A percentile compares a stretch with the other conserved stretches of the same genome.
Evolutionary conservation across 1,139 yeast species (phyloP).

Genomic region (Hyphopichia fennica): DNA sequence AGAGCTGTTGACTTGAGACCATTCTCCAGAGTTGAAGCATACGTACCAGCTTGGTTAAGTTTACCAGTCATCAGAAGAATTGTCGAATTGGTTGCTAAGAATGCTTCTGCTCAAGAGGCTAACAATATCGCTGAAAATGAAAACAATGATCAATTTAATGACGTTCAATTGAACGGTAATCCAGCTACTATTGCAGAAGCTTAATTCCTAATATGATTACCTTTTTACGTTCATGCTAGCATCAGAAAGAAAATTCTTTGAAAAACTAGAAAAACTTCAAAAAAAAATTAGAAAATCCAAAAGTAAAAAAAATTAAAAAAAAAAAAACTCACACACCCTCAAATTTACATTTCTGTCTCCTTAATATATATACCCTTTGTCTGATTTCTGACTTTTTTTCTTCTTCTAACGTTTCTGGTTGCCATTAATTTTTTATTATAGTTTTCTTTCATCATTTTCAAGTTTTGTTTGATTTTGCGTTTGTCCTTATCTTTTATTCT

Average conservation of each 20-base stretch:
- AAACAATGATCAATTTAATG: conserved; percentile 8
- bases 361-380: conserved; percentile 4
- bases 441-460: neutral
- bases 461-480: neutral
- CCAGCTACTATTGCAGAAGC: conserved; percentile 9
- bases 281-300: neutral
- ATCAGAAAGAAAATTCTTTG: neutral
- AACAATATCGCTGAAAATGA: conserved; percentile 9
- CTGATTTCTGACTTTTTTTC: neutral
- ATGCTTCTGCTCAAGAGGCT: conserved; percentile 55
- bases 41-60: conserved; percentile 93
- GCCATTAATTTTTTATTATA: neutral
- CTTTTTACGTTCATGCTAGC: neutral
- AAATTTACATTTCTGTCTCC: neutral
- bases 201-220: neutral
- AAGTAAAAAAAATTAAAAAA: neutral
- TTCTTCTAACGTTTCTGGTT: neutral
- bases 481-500: neutral
- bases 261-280: neutral
- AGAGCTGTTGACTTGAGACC: conserved; percentile 84
- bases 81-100: conserved; percentile 85
- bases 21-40: conserved; percentile 88
- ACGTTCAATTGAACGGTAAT: conserved; percentile 8
- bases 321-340: neutral
- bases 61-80: conserved; percentile 86